A percentile compares a stretch with the other conserved stretches of the same genome.
These are phyloP conservation scores for Phytomonas francai DNA, from an alignment of 208 protist genomes.

Conservation along the genomic window DNA sequence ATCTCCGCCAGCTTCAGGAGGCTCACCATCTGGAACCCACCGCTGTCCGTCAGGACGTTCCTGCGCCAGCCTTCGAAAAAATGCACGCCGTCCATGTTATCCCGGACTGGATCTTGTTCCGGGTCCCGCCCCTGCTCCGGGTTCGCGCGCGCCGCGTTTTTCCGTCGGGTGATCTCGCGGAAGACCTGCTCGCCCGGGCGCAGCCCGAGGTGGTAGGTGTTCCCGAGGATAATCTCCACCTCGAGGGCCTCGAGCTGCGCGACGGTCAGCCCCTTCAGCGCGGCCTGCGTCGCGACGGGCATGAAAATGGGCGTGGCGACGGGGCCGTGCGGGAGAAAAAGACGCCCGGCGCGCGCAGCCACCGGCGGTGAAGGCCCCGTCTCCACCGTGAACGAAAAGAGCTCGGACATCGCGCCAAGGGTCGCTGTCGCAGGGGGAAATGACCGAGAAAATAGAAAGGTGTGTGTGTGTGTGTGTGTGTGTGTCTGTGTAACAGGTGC, in stretches of 20 bases:
- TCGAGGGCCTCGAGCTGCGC: conserved; percentile 91
- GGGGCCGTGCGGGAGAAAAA: conserved; percentile 86
- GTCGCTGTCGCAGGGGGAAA: neutral
- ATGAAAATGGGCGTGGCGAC: conserved; percentile 96
- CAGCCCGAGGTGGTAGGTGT: conserved; percentile 98
- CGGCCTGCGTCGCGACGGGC: conserved; percentile 97
- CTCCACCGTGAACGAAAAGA: conserved; percentile 72
- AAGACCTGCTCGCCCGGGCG: conserved; percentile 89
- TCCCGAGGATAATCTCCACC: conserved; percentile 96
- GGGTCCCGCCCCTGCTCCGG: conserved; percentile 9
- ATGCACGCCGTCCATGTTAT: conserved; percentile 96
- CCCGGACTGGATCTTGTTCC: conserved; percentile 24
- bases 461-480: too few relatives aligned
- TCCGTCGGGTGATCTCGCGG: conserved; percentile 56
- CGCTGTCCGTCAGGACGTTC: conserved; percentile 96
- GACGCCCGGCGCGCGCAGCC: conserved; percentile 69
- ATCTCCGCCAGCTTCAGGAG: conserved; percentile 94
- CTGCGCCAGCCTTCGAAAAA: conserved; percentile 94
- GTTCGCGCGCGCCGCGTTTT: too few relatives aligned
- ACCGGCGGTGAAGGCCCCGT: conserved; percentile 40
- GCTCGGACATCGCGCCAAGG: neutral
- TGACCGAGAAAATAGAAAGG: neutral
- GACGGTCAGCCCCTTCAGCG: conserved; percentile 94
- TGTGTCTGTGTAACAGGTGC: too few relatives aligned
- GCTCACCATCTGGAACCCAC: conserved; percentile 99